Evolutionary conservation across 306 rosid species (phyloP).

Genomic region (Arachis stenosperma): DNA sequence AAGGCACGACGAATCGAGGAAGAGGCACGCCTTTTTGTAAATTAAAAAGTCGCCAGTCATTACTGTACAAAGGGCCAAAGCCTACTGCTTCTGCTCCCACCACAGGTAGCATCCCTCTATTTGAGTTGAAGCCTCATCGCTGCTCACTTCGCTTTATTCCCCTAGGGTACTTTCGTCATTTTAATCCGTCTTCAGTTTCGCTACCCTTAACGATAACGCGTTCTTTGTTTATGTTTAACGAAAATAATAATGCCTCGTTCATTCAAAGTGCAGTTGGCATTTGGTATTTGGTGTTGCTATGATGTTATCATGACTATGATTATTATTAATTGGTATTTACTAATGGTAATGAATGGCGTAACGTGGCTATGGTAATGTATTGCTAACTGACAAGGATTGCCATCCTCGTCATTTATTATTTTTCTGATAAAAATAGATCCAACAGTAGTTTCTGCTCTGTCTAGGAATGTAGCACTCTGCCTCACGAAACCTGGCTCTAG

Average conservation of each 20-base stretch:
- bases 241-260: no score
- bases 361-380: not conserved
- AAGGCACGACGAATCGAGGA: constrained; percentile 8
- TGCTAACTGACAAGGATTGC: not conserved
- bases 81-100: not conserved
- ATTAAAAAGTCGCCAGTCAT: not conserved
- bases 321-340: not conserved
- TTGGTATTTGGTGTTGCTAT: not conserved
- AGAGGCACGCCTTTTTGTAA: constrained; percentile 37
- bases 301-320: not conserved
- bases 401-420: not conserved
- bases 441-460: not conserved
- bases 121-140: not conserved
- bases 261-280: not conserved
- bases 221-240: not conserved
- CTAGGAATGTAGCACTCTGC: not conserved
- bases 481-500: not conserved
- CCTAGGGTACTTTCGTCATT: not conserved
- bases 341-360: not conserved
- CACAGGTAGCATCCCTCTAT: constrained; percentile 17
- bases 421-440: not conserved
- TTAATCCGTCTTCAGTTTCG: not conserved
- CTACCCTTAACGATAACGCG: not conserved
- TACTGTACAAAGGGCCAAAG: not conserved
- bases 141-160: constrained; percentile 13